These are phyloP conservation scores for Talaromyces sp. DNA, from an alignment of 2,329 filamentous ascomycete genomes.

Conservation along the genomic window DNA sequence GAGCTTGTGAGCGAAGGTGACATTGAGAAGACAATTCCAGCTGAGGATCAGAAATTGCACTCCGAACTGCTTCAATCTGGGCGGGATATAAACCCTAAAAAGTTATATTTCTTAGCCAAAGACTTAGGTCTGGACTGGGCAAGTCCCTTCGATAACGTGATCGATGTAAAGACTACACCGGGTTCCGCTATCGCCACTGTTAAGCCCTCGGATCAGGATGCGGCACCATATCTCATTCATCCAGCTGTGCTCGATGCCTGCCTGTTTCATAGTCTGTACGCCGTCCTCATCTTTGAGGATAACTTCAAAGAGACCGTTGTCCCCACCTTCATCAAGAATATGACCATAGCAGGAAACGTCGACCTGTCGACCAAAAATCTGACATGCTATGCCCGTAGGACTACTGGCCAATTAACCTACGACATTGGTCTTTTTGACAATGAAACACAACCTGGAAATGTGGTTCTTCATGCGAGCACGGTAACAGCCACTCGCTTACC, in stretches of 20 bases:
- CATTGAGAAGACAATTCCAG: background rate
- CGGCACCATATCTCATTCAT: background rate
- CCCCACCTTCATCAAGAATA: background rate
- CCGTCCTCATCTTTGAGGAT: background rate
- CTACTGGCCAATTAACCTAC: background rate
- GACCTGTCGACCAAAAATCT: background rate
- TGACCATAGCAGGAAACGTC: background rate
- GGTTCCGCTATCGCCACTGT: background rate
- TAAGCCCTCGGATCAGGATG: background rate
- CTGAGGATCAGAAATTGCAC: background rate
- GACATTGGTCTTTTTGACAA: background rate
- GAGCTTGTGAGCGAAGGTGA: background rate
- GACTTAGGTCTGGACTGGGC: slow-evolving; percentile 1
- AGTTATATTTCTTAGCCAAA: background rate
- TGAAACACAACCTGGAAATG: background rate
- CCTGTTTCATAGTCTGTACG: background rate
- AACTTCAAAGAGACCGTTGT: background rate
- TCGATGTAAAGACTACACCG: background rate
- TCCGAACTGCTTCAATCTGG: background rate
- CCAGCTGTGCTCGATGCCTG: background rate
- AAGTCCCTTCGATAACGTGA: background rate
- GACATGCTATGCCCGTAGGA: background rate
- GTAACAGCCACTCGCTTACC: background rate
- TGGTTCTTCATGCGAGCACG: background rate
- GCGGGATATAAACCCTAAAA: background rate